phyloP scores from a whole-genome alignment of 2,329 filamentous ascomycete genomes.

The Xylaria sp. region DNA sequence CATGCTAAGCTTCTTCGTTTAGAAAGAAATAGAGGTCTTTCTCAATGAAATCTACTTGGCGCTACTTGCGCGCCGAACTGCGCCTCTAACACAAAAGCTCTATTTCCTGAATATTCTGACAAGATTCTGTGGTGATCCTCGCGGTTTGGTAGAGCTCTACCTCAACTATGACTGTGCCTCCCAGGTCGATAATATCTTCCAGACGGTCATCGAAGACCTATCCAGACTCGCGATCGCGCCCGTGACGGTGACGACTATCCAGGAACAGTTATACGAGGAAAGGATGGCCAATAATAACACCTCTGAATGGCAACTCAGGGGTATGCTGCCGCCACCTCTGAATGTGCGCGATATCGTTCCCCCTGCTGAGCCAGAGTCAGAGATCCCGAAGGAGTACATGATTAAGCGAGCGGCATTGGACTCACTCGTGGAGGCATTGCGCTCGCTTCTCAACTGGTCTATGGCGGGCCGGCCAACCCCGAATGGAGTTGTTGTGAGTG shows the following conservation, averaged over 20 bases:
- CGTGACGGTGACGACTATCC: conserved; percentile 65
- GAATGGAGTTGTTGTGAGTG: conserved; percentile 44
- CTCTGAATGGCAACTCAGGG: conserved; percentile 78
- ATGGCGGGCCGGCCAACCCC: conserved; percentile 58
- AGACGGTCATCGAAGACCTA: conserved; percentile 88
- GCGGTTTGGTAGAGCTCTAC: conserved; percentile 89
- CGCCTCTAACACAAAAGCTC: conserved; percentile 84
- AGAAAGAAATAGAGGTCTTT: conserved; percentile 97
- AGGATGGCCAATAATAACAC: conserved; percentile 57
- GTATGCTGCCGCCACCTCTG: conserved; percentile 80
- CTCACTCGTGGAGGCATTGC: conserved; percentile 78
- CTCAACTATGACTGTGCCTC: conserved; percentile 98
- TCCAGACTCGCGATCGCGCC: conserved; percentile 79
- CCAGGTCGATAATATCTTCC: conserved; percentile 94
- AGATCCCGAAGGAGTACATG: conserved; percentile 81
- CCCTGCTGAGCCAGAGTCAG: conserved; percentile 55
- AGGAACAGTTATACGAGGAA: conserved; percentile 86
- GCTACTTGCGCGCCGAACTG: conserved; percentile 80
- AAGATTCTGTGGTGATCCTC: conserved; percentile 76
- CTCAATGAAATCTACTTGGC: conserved; percentile 95
- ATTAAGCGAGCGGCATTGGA: conserved; percentile 88
- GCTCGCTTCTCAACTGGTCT: conserved; percentile 91
- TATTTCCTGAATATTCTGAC: conserved; percentile 84
- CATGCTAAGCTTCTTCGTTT: conserved; percentile 28
- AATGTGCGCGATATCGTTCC: conserved; percentile 70